Evolutionary conservation across 306 rosid species (phyloP).

Genomic region (Trichosanthes cucumerina): DNA sequence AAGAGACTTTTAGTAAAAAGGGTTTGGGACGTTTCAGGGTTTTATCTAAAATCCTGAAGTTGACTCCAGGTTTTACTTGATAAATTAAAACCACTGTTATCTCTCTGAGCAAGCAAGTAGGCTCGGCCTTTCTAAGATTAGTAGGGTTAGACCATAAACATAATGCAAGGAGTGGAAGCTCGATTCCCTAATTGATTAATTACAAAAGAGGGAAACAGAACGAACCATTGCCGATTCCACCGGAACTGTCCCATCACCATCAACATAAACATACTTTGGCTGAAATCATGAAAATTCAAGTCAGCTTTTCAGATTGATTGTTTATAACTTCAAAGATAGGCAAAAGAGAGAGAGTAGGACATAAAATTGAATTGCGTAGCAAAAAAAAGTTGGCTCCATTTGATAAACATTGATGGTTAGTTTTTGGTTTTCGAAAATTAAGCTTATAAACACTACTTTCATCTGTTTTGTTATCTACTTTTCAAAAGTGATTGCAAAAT

Average conservation of each 20-base stretch:
- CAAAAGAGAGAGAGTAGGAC: neutral
- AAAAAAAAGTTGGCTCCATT: neutral
- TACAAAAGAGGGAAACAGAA: neutral
- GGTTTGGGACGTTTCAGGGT: neutral
- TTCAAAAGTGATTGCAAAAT: too few species aligned
- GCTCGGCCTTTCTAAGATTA: neutral
- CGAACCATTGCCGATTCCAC: conserved; percentile 83
- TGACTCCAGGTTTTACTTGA: too few species aligned
- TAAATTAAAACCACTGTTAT: neutral
- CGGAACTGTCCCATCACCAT: conserved; percentile 97
- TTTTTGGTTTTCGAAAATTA: too few species aligned
- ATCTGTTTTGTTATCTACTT: too few species aligned
- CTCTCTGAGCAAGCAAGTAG: neutral
- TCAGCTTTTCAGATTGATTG: conserved; percentile 9
- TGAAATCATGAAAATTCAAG: conserved; percentile 27
- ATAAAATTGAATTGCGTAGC: neutral
- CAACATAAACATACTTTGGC: conserved; percentile 61
- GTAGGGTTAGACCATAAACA: neutral
- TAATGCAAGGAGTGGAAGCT: neutral
- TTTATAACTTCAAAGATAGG: neutral
- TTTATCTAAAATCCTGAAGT: neutral
- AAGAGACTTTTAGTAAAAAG: neutral
- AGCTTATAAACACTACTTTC: too few species aligned
- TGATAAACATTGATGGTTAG: too few species aligned
- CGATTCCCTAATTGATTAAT: neutral